Base-by-base conservation (phyloP, 805 yeast genomes). In the Candida pini region DNA sequence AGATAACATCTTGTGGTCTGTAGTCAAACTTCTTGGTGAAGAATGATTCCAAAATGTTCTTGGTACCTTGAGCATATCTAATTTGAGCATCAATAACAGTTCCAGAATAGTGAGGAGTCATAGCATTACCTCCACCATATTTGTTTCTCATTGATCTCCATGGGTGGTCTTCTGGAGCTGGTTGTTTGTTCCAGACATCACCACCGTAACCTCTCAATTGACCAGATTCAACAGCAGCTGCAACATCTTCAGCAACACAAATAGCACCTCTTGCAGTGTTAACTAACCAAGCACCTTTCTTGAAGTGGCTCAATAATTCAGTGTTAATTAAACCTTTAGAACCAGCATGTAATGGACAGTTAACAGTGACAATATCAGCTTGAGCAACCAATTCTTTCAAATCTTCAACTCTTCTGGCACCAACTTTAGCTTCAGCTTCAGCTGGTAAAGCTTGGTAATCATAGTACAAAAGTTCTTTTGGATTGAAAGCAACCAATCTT, bases 201-300 rank as follows among this genome's bases (percentile, higher is more conserved):
- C 90, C 92, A 50, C 89, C 92, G 54, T 82, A 83, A 34, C 89
- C 90, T 49, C 80, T 67, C 32, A 83, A 56, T 48, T 78, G 79
- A 32, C 92, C 92, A 25, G 75, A 62, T 35, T 66, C 54, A 26
- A 83, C 71, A 1, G 90, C 90, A 10, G 68, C 88, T 0, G 86
- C 88, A 43, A 83, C 82, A 47, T 78, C 92, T 51, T 81, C 69
- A 31, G 74, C 80, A 37, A 70, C 77, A 55, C 82, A 71, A 48
- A 83, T 83, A 28, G 89, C 90, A 41, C 92, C 92, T 56, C 90
- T 72, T 15, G 89, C 89, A 33, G 89, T 81, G 68, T 81, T 79
- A 35, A 81, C 84, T 38, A 81, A 63, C 70, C 81, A 73, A 10
- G 88, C 73, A 33, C 87, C 88, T 46, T 70, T 71, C 61, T 81